Evolutionary conservation across 2,329 filamentous ascomycete genomes (phyloP).

Genomic region (Trichoderma simmonsii): DNA sequence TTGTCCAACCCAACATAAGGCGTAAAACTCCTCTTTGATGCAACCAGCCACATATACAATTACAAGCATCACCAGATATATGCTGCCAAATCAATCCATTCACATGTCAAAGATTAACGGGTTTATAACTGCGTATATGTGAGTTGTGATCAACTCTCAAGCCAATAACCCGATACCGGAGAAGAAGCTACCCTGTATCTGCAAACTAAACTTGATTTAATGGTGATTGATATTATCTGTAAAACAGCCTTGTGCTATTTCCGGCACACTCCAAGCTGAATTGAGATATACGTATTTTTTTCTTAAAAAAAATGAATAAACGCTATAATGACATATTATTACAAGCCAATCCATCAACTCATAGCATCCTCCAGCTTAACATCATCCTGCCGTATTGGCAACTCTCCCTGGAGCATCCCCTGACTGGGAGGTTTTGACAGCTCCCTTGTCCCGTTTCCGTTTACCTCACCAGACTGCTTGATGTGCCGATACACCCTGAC

Average conservation of each 20-base stretch:
- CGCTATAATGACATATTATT: too few relatives aligned
- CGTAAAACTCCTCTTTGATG: neutral
- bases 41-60: neutral
- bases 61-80: neutral
- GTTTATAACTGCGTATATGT: neutral
- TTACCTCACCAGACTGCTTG: constrained; percentile 19
- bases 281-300: too few relatives aligned
- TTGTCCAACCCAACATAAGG: neutral
- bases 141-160: neutral
- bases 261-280: neutral
- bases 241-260: neutral
- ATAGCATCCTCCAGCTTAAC: constrained; percentile 36
- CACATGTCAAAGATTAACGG: neutral
- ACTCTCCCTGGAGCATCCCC: constrained; percentile 57
- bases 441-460: constrained; percentile 20
- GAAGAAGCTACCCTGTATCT: neutral
- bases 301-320: too few relatives aligned
- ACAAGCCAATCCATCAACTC: neutral
- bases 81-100: neutral
- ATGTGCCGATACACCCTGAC: constrained; percentile 48
- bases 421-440: constrained; percentile 39
- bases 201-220: neutral
- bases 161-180: too few relatives aligned
- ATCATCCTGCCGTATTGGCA: constrained; percentile 38
- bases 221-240: neutral